Conservation (phyloP, 2,329 filamentous ascomycete genomes). For the Allantophomopsis cytisporea region DNA sequence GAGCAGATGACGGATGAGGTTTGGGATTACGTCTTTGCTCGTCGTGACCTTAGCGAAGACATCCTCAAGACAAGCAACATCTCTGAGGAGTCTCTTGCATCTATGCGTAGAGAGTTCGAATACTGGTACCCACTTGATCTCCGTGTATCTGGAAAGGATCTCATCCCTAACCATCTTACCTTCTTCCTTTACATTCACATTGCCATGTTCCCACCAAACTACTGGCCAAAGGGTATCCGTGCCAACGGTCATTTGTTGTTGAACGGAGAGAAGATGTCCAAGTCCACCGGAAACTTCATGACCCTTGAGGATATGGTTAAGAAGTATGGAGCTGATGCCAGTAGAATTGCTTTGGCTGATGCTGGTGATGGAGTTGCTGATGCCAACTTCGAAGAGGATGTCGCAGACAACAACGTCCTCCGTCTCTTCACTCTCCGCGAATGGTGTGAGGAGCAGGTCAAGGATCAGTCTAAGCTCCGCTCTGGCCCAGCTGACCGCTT, state of each 20-base stretch:
- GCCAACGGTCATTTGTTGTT: constrained; percentile 88
- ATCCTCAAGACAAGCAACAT: constrained; percentile 56
- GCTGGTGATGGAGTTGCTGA: constrained; percentile 90
- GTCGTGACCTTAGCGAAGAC: constrained; percentile 55
- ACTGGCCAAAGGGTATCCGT: constrained; percentile 78
- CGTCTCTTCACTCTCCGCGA: constrained; percentile 71
- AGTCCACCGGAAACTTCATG: constrained; percentile 94
- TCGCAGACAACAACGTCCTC: constrained; percentile 84
- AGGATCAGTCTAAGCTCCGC: constrained; percentile 58
- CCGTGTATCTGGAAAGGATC: constrained; percentile 79
- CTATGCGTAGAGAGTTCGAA: constrained; percentile 82
- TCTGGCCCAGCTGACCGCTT: constrained; percentile 64
- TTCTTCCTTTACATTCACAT: constrained; percentile 93
- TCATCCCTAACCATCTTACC: constrained; percentile 87
- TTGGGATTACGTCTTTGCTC: constrained; percentile 90
- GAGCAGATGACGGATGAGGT: constrained; percentile 91
- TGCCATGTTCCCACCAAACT: constrained; percentile 75
- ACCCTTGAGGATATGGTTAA: constrained; percentile 73
- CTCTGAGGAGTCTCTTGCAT: constrained; percentile 56
- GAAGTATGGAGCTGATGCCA: constrained; percentile 92
- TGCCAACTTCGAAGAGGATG: constrained; percentile 92
- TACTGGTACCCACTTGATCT: constrained; percentile 96
- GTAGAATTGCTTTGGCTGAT: constrained; percentile 82
- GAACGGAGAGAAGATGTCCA: constrained; percentile 98
- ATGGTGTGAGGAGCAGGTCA: constrained; percentile 80